Evolutionary conservation across 768 basidiomycete species (phyloP).

Genomic region (Mrakia hoshinonis): DNA sequence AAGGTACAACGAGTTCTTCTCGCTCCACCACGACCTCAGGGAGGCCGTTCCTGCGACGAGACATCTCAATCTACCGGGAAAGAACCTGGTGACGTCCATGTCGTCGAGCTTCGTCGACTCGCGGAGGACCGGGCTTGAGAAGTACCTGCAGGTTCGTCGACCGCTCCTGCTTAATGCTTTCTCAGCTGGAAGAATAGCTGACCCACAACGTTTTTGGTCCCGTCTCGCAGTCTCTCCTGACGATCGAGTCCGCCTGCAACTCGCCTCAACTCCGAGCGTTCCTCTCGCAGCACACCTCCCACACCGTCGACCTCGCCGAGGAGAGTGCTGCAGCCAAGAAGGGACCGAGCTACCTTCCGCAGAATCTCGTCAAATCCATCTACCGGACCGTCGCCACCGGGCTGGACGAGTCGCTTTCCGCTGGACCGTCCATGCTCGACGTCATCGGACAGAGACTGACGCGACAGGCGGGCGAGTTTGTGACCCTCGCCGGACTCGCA

Average conservation of each 20-base stretch:
- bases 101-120: conserved; percentile 81
- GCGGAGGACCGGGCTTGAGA: conserved; percentile 68
- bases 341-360: conserved; percentile 32
- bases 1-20: conserved; percentile 89
- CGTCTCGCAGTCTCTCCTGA: conserved; percentile 9
- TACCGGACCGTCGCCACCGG: conserved; percentile 88
- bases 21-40: conserved; percentile 73
- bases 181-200: too few species aligned
- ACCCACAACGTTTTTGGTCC: not conserved
- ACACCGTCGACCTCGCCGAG: not conserved
- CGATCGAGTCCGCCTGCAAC: conserved; percentile 16
- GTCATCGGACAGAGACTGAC: conserved; percentile 86
- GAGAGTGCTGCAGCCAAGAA: conserved; percentile 6
- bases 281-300: conserved; percentile 54
- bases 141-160: conserved; percentile 72
- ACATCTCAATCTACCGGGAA: conserved; percentile 80
- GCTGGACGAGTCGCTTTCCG: conserved; percentile 86
- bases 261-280: conserved; percentile 61
- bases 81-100: conserved; percentile 78
- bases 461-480: conserved; percentile 53
- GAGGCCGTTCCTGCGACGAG: conserved; percentile 57
- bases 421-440: conserved; percentile 90
- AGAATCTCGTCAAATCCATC: conserved; percentile 70
- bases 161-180: not conserved
- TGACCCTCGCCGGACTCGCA: conserved; percentile 59